Evolutionary conservation across 2,329 filamentous ascomycete species (phyloP), one percentile per base, ranked within the genome.

Genomic region (Monilinia vaccinii-corymbosi): DNA sequence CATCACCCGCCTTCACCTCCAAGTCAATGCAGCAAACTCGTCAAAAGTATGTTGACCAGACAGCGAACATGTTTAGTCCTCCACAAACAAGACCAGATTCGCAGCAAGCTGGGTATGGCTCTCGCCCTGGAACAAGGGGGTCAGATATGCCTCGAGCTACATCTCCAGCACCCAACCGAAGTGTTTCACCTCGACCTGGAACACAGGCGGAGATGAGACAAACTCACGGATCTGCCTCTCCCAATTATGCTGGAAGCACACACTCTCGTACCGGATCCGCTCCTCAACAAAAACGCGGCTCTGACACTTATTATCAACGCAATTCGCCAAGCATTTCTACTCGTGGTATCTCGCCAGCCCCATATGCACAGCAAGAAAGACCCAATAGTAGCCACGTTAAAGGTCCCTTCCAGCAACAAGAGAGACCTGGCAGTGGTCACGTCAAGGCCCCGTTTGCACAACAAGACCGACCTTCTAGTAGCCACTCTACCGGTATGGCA

Each of bases 11-110:
- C 1, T 91, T 95, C 62, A 99, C 95, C 0, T 89, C 91, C 4
- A 89, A 88, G 64, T 90, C 94, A 51, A 99, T 99, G 95, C 90
- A 96, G 71, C 89, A 96, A 73, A 90, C 92, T 4, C 94, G 91
- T 0, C 88, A 95, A 68, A 91, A 91, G 73, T 97, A 93, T 69
- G 84, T 88, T 25, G 84, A 86, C 49, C 89, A 97, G 73, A 90
- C 89, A 3, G 83, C 90, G 47, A 91, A 81, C 69, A 86, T 97
- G 77, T 94, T 95, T 73, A 79, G 63, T 55, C 61, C 67, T 21
- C 25, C 47, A 23, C 71, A 67, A 64, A 65, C 56, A 55, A 67
- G 69, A 56, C 67, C 70, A 18, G 71, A 69, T 16, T 71, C 71
- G 14, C 68, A 67, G 25, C 45, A 50, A 57, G 60, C 62, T 46